Conservation (phyloP, 805 yeast species). For the Hanseniaspora hatyaiensis region DNA sequence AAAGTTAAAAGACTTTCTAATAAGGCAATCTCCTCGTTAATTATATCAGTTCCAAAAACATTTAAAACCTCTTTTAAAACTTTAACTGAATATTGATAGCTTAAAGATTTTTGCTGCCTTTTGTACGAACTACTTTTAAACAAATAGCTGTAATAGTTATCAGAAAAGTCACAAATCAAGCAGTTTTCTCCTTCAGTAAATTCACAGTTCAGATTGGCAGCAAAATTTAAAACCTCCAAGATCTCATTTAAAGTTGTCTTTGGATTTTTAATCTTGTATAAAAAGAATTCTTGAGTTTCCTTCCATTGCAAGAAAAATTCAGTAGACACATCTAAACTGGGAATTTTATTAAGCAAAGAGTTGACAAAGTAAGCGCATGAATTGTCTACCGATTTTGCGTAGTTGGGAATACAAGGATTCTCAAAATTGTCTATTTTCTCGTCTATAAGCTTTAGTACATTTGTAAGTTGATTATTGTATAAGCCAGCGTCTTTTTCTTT, state of each 20-base stretch:
- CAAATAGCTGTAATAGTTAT: constrained; percentile 1
- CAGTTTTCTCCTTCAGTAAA: constrained; percentile 4
- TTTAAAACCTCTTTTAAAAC: neutral
- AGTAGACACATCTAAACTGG: neutral
- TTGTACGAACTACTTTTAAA: neutral
- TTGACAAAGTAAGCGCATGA: neutral
- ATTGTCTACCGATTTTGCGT: neutral
- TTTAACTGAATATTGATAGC: neutral
- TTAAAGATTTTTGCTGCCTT: neutral
- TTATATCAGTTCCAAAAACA: neutral
- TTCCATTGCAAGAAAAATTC: neutral
- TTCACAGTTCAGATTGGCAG: constrained; percentile 8
- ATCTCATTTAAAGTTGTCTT: neutral
- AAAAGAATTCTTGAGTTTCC: neutral
- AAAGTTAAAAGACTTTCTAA: neutral
- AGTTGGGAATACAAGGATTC: no score
- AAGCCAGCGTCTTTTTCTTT: no score
- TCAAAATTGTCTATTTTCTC: no score
- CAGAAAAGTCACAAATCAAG: constrained; percentile 13
- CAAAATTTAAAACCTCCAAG: neutral
- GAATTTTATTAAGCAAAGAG: neutral
- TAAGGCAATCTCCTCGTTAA: neutral
- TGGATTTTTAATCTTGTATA: neutral
- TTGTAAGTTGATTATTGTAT: no score
- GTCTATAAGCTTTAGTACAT: no score